Evolutionary conservation across 768 basidiomycete genomes (phyloP), one percentile per base, ranked within the genome.

Genomic region (Stropharia rugosoannulata): DNA sequence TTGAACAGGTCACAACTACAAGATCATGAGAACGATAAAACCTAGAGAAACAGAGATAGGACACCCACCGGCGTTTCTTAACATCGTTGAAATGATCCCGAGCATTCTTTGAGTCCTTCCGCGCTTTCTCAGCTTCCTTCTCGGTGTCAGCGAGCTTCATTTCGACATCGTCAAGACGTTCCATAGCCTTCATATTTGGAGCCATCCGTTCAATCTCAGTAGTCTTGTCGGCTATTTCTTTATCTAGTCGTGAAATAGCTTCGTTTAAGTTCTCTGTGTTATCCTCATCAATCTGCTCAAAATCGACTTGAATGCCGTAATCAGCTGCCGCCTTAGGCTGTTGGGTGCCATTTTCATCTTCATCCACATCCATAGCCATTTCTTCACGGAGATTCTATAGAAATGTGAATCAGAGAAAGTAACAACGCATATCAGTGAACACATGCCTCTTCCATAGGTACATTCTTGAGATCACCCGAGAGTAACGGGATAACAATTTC

Each of bases 111-210:
- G 93, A 94, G 41, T 93, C 92, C 62, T 90, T 92, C 41, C 95
- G 82, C 2, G 95, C 91, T 61, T 91, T 87, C 9, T 97, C 95
- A 1, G 95, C 93, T 68, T 98, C 96, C 57, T 81, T 85, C 73
- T 98, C 95, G 0, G 94, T 95, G 54, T 93, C 90, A 1, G 85
- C 80, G 13, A 98, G 79, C 64, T 92, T 94, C 2, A 79, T 75
- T 68, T 98, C 87, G 2, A 93, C 90, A 59, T 93, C 87, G 51
- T 93, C 93, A 25, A 95, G 76, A 55, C 88, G 78, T 60, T 98
- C 95, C 61, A 95, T 90, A 0, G 96, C 96, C 69, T 98, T 98
- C 83, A 98, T 79, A 68, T 98, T 99, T 10, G 96, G 95, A 1
- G 93, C 91, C 87, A 98, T 92, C 49, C 84, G 81, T 63, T 95